Evolutionary conservation across 169 alveolate genomes (phyloP).

Genomic region (Cyclospora cayetanensis): DNA sequence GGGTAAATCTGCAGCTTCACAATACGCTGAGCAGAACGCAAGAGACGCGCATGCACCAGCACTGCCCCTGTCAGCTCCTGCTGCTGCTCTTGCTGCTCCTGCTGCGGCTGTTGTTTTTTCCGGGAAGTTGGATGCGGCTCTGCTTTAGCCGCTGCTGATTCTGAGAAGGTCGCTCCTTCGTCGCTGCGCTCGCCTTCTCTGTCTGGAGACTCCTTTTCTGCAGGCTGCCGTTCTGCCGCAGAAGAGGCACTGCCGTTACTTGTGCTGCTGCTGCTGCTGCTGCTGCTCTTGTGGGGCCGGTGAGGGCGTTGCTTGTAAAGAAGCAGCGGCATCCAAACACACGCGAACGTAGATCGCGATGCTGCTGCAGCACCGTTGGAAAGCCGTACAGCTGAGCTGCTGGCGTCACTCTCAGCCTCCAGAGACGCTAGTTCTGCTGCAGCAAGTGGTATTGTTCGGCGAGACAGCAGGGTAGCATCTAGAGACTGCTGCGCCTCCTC

Average conservation of each 20-base stretch:
- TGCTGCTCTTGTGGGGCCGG: not conserved
- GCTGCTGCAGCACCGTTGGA: not conserved
- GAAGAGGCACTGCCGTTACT: not conserved
- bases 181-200: not conserved
- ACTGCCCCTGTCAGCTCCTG: not conserved
- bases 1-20: slow-evolving; percentile 30
- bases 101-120: not conserved
- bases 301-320: not conserved
- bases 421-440: not conserved
- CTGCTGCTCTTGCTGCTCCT: slow-evolving; percentile 51
- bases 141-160: not conserved
- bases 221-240: not conserved
- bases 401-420: not conserved
- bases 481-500: slow-evolving; percentile 2
- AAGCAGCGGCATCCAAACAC: not conserved
- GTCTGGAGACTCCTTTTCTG: not conserved
- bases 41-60: slow-evolving; percentile 36
- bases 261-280: not conserved
- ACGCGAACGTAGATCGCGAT: no score
- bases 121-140: no score
- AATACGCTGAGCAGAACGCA: not conserved
- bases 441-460: not conserved
- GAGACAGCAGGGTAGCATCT: not conserved
- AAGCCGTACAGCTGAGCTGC: not conserved
- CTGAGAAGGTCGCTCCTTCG: not conserved